Base-by-base conservation (phyloP, 345 rosid genomes). In the Angophora floribunda region DNA sequence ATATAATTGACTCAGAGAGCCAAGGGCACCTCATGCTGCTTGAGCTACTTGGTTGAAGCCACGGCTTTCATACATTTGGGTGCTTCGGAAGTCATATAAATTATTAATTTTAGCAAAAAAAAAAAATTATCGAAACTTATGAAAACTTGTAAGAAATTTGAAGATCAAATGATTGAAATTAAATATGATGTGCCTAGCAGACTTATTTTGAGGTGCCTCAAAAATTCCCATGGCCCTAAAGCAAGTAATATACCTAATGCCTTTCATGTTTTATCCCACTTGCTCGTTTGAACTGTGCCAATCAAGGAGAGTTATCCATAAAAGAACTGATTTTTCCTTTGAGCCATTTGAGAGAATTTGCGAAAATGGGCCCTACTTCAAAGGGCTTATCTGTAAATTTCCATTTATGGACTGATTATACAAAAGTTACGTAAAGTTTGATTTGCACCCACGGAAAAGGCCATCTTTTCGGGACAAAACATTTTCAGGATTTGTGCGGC, bases 341-440 rank as follows among this genome's bases (percentile, higher is more conserved):
- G 44, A 15, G 21, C 10, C 6, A 30, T 17, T 67, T 7, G 78
- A 30, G 78, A n/a, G n/a, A n/a, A n/a, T 36, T 36, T 36, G 4
- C 41, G 41, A 36, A 36, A 36, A 36, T 36, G 41, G 41, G 41
- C 41, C 41, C 41, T 36, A 36, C 41, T 36, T 36, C 41, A 36
- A 36, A 36, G 2, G 41, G 41, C 41, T 36, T 36, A 36, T 36
- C 41, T 36, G 41, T 36, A 36, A 36, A 36, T 53, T 52, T 53
- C 9, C 17, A 53, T 53, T 19, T 53, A 53, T 1, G 0, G 24
- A 22, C 57, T 1, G 57, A 1, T 53, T 53, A 53, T 0, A 7
- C 16, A 12, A 26, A 28, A 1, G 11, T 26, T 59, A 26, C 7
- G 26, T 12, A 6, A 61, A 26, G 7, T 61, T 6, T 28, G 67